phyloP scores from a whole-genome alignment of 164 flowering plant genomes.

The Piper betle region DNA sequence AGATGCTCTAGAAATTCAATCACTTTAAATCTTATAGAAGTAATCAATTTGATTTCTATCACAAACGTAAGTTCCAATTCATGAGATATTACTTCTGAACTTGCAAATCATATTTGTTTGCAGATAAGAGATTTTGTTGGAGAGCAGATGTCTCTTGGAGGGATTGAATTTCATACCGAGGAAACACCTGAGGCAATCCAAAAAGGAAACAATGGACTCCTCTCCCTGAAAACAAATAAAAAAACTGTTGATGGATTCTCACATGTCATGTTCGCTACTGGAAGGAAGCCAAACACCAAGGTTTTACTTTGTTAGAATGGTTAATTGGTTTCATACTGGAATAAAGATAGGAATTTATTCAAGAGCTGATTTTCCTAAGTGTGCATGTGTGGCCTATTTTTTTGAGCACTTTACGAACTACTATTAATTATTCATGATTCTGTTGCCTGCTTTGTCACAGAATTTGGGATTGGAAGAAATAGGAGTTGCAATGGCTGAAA shows the following conservation, averaged over 20 bases:
- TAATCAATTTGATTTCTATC: too few relatives aligned
- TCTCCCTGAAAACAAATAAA: slow-evolving; percentile 77
- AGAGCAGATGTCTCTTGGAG: slow-evolving; percentile 88
- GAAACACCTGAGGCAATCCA: slow-evolving; percentile 75
- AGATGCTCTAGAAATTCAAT: not conserved
- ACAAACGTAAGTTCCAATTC: too few relatives aligned
- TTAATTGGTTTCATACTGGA: slow-evolving; percentile 50
- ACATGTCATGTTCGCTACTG: slow-evolving; percentile 98
- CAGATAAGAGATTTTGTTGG: slow-evolving; percentile 89
- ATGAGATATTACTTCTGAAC: not conserved
- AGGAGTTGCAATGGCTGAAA: slow-evolving; percentile 62
- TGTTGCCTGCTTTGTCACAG: slow-evolving; percentile 25
- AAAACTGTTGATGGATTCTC: slow-evolving; percentile 88
- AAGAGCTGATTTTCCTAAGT: slow-evolving; percentile 8
- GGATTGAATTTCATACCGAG: slow-evolving; percentile 84
- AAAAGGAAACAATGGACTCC: slow-evolving; percentile 62
- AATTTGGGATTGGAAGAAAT: slow-evolving; percentile 70
- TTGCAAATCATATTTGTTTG: slow-evolving; percentile 8
- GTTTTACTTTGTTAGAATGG: slow-evolving; percentile 16
- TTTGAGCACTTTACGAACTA: too few relatives aligned
- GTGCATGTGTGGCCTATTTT: not conserved
- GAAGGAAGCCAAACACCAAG: slow-evolving; percentile 91
- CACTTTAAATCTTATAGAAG: not conserved
- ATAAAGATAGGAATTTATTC: not conserved
- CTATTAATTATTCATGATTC: not conserved